Evolutionary conservation across 1,284 basidiomycete species (phyloP), one percentile per base, ranked within the genome.

Genomic region (Laetiporus sulphureus): DNA sequence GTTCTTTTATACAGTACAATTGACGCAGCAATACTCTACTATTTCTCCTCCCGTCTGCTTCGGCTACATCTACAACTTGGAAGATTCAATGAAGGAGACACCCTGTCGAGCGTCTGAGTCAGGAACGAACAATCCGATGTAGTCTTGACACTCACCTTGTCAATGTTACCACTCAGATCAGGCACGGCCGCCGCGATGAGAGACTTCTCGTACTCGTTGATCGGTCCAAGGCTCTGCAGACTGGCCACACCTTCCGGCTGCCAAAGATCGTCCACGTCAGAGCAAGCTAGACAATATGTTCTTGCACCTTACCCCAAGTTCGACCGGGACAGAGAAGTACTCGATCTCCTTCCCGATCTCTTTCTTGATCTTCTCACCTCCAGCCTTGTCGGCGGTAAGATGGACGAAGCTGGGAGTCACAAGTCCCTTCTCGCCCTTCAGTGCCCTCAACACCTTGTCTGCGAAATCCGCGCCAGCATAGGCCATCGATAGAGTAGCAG

Each of bases 401-500:
- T 89, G 77, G 56, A 97, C 89, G 58, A 84, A 97, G 48, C 81
- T 85, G 24, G 93, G 93, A 29, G 83, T 78, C 45, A 89, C 67
- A 55, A 97, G 79, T 47, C 88, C 88, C 64, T 82, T 83, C 71
- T 93, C 90, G 56, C 94, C 94, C 51, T 83, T 82, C 53, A 91
- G 48, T n/a, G 91, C 93, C 43, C 83, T 79, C 59, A 97, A 72
- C 55, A 97, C 69, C 53, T 85, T 83, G 55, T 64, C 63, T 37
- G 90, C 75, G 59, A 94, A 95, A 65, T 90, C 80, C 35, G 88
- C 75, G 52, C 79, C 79, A 46, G 77, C 75, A 66, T 79, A 85
- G 46, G 81, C 83, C 83, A 87, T 87, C 38, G 80, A 83, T 47
- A 87, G 76, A 32, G 83, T 87, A 21, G 83, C 83, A 29, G 79